Conservation (phyloP, 176 grass and related monocot genomes). For the Themeda triandra region DNA sequence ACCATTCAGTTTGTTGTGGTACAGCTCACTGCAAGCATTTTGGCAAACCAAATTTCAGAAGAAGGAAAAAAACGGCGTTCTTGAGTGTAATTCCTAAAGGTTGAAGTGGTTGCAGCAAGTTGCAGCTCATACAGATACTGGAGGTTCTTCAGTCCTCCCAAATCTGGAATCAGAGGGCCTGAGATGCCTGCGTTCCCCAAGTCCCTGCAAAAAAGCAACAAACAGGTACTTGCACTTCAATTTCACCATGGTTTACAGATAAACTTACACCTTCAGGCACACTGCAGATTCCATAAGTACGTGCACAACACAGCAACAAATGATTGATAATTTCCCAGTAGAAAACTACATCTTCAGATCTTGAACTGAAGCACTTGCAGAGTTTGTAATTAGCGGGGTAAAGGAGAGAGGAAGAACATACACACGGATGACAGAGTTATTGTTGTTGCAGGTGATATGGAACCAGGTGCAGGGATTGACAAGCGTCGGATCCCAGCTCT, state of each 20-base stretch:
- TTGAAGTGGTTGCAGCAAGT: not conserved
- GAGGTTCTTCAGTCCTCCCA: conserved; percentile 38
- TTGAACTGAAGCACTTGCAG: not conserved
- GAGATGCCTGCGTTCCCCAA: conserved; percentile 30
- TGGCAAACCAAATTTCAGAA: not conserved
- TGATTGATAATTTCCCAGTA: not conserved
- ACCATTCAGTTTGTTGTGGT: not conserved
- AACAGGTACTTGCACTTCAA: not conserved
- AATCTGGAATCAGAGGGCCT: conserved; percentile 35
- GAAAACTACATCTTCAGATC: not conserved
- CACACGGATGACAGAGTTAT: conserved; percentile 41
- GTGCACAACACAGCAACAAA: not conserved
- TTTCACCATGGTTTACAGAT: not conserved
- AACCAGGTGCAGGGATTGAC: conserved; percentile 46
- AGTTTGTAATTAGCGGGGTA: not conserved
- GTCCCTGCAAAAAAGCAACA: conserved; percentile 27
- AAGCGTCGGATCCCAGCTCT: conserved; percentile 47
- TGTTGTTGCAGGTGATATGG: conserved; percentile 38
- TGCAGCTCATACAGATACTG: conserved; percentile 25
- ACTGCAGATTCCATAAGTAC: not conserved
- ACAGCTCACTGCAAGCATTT: not conserved
- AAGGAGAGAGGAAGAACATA: not conserved
- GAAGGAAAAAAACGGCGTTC: not conserved
- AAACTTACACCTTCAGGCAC: not conserved
- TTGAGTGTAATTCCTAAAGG: not conserved